A percentile compares a stretch with the other conserved stretches of the same genome.
Conservation (phyloP, 495 filamentous ascomycete species). For the Xylaria telfairii region DNA sequence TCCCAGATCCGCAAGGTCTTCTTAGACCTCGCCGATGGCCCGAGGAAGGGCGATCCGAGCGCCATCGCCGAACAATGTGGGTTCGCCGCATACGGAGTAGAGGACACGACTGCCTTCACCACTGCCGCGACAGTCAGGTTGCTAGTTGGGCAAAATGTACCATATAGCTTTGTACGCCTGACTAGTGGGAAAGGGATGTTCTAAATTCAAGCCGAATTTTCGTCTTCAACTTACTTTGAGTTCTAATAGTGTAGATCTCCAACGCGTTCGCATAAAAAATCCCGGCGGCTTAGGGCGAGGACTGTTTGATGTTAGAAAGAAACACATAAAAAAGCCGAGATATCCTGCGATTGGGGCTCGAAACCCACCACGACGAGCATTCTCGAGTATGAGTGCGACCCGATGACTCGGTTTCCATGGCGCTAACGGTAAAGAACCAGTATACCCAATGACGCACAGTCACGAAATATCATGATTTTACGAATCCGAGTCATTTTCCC, state of each 20-base stretch:
- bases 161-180: constrained; percentile 83
- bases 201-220: constrained; percentile 38
- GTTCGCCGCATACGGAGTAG: constrained; percentile 79
- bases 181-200: constrained; percentile 74
- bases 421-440: background rate
- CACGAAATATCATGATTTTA: background rate
- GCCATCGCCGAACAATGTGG: constrained; percentile 71
- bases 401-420: background rate
- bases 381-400: background rate
- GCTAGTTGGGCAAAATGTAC: constrained; percentile 83
- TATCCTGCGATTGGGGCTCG: background rate
- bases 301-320: background rate
- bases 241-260: background rate
- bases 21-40: constrained; percentile 75
- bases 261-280: background rate
- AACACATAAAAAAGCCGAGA: background rate
- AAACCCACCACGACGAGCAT: background rate
- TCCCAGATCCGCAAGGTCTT: constrained; percentile 75
- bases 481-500: background rate
- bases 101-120: constrained; percentile 80
- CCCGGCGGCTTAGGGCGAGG: no score
- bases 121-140: constrained; percentile 79
- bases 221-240: background rate
- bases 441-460: background rate
- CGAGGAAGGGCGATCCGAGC: constrained; percentile 70